A percentile compares a stretch with the other conserved stretches of the same genome.
Conservation (phyloP, 148 eudicot genomes). For the Drosera capensis region DNA sequence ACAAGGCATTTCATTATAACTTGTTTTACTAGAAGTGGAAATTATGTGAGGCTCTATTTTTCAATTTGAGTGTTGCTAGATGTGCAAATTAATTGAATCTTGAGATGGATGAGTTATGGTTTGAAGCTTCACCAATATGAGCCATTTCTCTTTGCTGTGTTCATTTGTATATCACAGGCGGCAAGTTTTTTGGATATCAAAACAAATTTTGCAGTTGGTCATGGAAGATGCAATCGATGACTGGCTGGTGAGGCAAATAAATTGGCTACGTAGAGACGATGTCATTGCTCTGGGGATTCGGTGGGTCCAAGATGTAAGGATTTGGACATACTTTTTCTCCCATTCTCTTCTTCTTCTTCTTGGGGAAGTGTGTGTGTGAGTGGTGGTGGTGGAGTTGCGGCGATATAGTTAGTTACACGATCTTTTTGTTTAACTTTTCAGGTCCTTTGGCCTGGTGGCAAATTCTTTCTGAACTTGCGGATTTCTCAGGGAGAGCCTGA, state of each 20-base stretch:
- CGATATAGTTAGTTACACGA: background rate
- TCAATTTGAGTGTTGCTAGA: too few relatives aligned
- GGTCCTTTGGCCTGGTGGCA: slow-evolving; percentile 91
- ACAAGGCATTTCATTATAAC: too few relatives aligned
- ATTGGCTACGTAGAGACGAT: slow-evolving; percentile 79
- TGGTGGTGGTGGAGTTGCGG: background rate
- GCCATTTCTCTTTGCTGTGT: slow-evolving; percentile 4
- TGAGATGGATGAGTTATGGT: background rate
- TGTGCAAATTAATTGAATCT: background rate
- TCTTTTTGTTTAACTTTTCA: slow-evolving; percentile 10
- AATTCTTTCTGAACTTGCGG: slow-evolving; percentile 48
- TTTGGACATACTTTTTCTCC: slow-evolving; percentile 1
- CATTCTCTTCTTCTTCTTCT: background rate
- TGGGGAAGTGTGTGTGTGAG: background rate
- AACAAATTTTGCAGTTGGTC: slow-evolving; percentile 84
- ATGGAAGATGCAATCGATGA: slow-evolving; percentile 99
- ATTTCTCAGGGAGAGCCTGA: slow-evolving; percentile 18
- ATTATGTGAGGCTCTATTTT: too few relatives aligned
- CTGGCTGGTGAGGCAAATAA: slow-evolving; percentile 82
- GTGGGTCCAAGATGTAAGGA: slow-evolving; percentile 85
- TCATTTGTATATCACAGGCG: slow-evolving; percentile 69
- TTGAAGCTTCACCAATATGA: background rate
- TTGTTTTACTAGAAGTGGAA: too few relatives aligned
- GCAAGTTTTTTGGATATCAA: slow-evolving; percentile 97
- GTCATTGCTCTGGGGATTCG: slow-evolving; percentile 66